Evolutionary conservation across 768 basidiomycete genomes (phyloP), one percentile per base, ranked within the genome.

Genomic region (Podaxis rugospora): DNA sequence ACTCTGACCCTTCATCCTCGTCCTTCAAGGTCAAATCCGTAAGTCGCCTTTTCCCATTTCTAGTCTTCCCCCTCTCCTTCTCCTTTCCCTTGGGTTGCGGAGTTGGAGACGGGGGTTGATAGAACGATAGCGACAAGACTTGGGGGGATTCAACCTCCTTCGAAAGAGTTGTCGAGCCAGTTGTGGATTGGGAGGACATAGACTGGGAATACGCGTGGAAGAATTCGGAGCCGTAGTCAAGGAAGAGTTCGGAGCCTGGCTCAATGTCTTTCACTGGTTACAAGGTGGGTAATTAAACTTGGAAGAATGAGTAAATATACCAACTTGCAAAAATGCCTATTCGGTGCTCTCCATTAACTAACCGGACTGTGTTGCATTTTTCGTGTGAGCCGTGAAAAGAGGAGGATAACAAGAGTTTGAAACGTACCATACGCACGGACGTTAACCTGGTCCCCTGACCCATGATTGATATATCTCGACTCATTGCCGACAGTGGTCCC

Each of bases 161-260:
- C 6, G 42, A 18, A 7, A 32, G 28, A 1, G 28, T n/a, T n/a
- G n/a, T n/a, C n/a, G n/a, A n/a, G n/a, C n/a, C n/a, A n/a, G n/a
- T n/a, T 7, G 10, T 10, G 5, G 47, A 44, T n/a, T 9, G 16
- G 9, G 18, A 44, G 3, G 40, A 42, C 11, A 9, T 7, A 5
- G 47, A 49, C 23, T 18, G 9, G 0, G 25, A 21, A 7, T 25
- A 10, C 5, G n/a, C 11, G 23, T 49, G 47, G 47, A 49, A 66
- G 36, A 54, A 65, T 7, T 61, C 51, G 0, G 62, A 16, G 4
- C 67, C 65, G 13, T 66, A 69, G 27, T 66, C 56, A 25, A 68
- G 44, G 11, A 68, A 35, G 4, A 66, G 25, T 46, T 68, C 66
- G 7, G 57, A 53, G 4, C 67, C 67, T 25, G 56, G 57, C 18